Percentiles rank a stretch among this genome's conserved stretches.
These are phyloP conservation scores for Fennellomyces sp. DNA, from an alignment of 371 early-diverging fungal genomes.

Conservation along the genomic window DNA sequence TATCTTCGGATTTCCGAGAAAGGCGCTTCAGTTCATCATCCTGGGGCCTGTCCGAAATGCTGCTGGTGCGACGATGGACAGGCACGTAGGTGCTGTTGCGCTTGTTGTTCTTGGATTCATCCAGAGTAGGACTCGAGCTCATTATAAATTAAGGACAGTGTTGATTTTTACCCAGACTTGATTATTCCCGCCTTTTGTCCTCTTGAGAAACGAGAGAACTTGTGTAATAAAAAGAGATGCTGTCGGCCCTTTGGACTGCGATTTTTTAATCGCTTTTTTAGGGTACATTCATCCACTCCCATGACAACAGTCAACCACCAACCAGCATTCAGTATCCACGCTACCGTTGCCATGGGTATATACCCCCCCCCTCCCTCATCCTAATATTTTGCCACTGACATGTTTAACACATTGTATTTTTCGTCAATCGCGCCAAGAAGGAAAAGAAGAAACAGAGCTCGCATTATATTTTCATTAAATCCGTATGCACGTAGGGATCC, in stretches of 20 bases:
- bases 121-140: background rate
- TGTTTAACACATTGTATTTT: too few relatives aligned
- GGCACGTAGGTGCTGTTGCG: conserved; percentile 30
- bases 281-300: too few relatives aligned
- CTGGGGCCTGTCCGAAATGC: conserved; percentile 11
- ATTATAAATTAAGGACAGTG: conserved; percentile 1
- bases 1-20: conserved; percentile 8
- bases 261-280: too few relatives aligned
- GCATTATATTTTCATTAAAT: too few relatives aligned
- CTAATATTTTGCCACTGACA: too few relatives aligned
- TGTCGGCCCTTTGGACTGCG: background rate
- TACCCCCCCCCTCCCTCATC: too few relatives aligned
- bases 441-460: too few relatives aligned
- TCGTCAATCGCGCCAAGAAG: too few relatives aligned
- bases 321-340: too few relatives aligned
- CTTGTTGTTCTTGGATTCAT: background rate
- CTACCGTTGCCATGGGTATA: too few relatives aligned
- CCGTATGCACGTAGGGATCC: too few relatives aligned
- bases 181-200: background rate
- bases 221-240: background rate
- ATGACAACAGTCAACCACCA: too few relatives aligned
- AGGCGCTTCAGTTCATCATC: conserved; percentile 20
- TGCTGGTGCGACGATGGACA: conserved; percentile 27
- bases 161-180: background rate
- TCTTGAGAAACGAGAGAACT: background rate